phyloP scores from a whole-genome alignment of 192 early-diverging fungal genomes.

The Spizellomyces sp. region DNA sequence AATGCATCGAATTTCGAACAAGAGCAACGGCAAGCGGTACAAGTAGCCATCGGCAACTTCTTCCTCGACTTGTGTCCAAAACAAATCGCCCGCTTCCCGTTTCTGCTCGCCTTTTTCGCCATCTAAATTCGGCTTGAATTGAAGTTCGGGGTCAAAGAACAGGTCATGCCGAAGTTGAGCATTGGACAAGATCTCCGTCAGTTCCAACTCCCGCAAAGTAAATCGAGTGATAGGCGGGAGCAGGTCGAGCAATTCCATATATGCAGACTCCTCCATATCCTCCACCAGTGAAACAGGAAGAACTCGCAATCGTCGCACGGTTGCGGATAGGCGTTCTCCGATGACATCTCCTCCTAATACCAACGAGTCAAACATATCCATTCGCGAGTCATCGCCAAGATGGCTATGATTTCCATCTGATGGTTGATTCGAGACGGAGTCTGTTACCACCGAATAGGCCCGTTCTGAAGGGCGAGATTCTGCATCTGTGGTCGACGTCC shows the following conservation, averaged over 20 bases:
- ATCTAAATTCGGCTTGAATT: slow-evolving; percentile 85
- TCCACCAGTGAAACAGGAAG: slow-evolving; percentile 42
- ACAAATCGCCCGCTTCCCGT: slow-evolving; percentile 60
- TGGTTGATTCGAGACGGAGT: too few relatives aligned
- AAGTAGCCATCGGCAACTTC: slow-evolving; percentile 48
- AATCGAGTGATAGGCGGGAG: slow-evolving; percentile 82
- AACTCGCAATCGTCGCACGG: slow-evolving; percentile 31
- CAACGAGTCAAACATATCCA: neutral
- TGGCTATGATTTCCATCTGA: neutral
- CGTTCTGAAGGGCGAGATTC: neutral
- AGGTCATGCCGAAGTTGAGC: slow-evolving; percentile 88
- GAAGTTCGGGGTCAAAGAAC: slow-evolving; percentile 83
- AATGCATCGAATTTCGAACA: slow-evolving; percentile 78
- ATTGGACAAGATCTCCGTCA: slow-evolving; percentile 82
- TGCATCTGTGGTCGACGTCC: neutral
- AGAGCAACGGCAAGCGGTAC: slow-evolving; percentile 62
- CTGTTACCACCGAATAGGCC: too few relatives aligned
- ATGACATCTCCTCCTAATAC: neutral
- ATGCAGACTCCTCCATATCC: slow-evolving; percentile 42
- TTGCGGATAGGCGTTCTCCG: slow-evolving; percentile 28
- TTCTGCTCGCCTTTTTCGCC: slow-evolving; percentile 70
- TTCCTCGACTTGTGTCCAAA: slow-evolving; percentile 71
- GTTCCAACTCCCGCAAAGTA: slow-evolving; percentile 81
- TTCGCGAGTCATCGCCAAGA: neutral
- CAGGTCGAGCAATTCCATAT: slow-evolving; percentile 42